phyloP scores from a whole-genome alignment of 2,329 filamentous ascomycete genomes.

The Botrytis cinerea region DNA sequence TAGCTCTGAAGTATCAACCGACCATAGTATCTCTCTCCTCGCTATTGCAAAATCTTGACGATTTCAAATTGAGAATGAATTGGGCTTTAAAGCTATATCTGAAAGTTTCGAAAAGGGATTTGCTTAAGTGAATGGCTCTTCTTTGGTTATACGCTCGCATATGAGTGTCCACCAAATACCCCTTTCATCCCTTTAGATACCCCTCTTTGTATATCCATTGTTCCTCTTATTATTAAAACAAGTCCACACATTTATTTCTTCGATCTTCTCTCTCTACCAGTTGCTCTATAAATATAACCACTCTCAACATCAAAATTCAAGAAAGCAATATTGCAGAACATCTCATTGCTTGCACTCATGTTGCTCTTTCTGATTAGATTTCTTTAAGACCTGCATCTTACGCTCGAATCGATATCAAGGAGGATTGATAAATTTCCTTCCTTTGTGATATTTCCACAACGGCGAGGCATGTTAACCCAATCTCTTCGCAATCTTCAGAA shows the following conservation, averaged over 20 bases:
- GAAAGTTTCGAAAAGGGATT: neutral
- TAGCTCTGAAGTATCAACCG: neutral
- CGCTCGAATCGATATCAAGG: too few species aligned
- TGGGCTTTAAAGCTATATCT: neutral
- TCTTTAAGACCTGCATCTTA: too few species aligned
- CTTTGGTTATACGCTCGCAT: neutral
- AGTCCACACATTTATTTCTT: neutral
- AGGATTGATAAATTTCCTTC: too few species aligned
- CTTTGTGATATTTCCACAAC: neutral
- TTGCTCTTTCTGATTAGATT: too few species aligned
- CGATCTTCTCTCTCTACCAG: neutral
- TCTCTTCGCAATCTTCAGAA: neutral
- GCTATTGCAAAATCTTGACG: neutral
- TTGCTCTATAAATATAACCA: neutral
- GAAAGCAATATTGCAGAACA: neutral
- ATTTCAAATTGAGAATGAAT: neutral
- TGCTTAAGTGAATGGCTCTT: neutral
- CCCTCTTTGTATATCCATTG: too few species aligned
- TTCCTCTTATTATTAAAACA: too few species aligned
- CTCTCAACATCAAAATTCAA: neutral
- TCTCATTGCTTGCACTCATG: too few species aligned
- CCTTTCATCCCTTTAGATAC: too few species aligned
- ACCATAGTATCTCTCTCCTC: accelerated
- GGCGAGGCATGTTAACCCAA: neutral
- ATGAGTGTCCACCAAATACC: too few species aligned